Evolutionary conservation across 129 eudicot species (phyloP).

Genomic region (Artemisia argyi): DNA sequence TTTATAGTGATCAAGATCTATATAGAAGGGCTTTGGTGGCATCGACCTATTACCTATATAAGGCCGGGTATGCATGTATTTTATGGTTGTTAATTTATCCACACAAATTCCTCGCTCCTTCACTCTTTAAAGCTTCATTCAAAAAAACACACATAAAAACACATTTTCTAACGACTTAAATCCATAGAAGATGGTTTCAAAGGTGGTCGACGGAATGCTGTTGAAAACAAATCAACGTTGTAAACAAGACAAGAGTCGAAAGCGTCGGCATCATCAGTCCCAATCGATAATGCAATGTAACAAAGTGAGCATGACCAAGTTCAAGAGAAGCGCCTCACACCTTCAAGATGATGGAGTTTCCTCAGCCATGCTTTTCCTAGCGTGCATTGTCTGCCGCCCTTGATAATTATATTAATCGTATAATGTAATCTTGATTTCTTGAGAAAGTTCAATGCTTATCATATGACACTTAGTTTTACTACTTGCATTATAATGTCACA

Average conservation of each 20-base stretch:
- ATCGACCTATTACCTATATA: conserved; percentile 1
- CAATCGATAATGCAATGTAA: conserved; percentile 39
- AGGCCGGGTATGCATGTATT: background rate
- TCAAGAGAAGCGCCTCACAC: conserved; percentile 58
- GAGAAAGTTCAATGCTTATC: background rate
- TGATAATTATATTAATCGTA: background rate
- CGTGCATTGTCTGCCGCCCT: conserved; percentile 53
- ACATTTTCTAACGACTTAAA: background rate
- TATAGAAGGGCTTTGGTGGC: background rate
- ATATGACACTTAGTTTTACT: too few species aligned
- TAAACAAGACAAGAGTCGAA: conserved; percentile 18
- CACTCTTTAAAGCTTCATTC: background rate
- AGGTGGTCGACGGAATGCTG: conserved; percentile 14
- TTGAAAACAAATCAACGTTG: conserved; percentile 19
- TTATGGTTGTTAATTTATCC: background rate
- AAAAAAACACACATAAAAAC: background rate
- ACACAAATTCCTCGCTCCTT: background rate
- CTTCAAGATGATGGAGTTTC: conserved; percentile 63
- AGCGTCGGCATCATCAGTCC: background rate
- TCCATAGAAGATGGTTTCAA: conserved; percentile 27
- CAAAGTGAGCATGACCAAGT: conserved; percentile 55
- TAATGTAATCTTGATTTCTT: background rate
- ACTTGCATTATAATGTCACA: too few species aligned
- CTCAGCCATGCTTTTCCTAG: conserved; percentile 57
- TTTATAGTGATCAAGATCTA: background rate